phyloP scores from a whole-genome alignment of 2,329 filamentous ascomycete genomes.

The Exophiala aquamarina region DNA sequence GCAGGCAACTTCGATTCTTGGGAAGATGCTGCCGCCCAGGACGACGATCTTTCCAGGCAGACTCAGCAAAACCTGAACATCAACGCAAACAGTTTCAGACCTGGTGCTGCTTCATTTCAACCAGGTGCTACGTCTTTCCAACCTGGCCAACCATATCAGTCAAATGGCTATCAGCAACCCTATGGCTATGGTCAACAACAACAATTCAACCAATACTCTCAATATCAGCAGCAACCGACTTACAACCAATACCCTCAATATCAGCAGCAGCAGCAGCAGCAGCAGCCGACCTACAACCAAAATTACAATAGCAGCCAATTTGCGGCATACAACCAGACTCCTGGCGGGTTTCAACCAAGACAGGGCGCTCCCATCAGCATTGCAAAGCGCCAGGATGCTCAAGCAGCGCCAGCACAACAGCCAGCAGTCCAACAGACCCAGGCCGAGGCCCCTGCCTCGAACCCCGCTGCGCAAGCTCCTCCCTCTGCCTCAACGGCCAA shows the following conservation, averaged over 20 bases:
- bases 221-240: conserved; percentile 47
- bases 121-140: conserved; percentile 71
- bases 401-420: conserved; percentile 46
- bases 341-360: conserved; percentile 39
- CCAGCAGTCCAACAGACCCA: conserved; percentile 51
- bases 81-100: conserved; percentile 59
- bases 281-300: conserved; percentile 45
- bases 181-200: conserved; percentile 51
- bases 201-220: conserved; percentile 54
- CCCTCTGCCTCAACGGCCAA: conserved; percentile 34
- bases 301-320: conserved; percentile 48
- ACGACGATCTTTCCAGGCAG: conserved; percentile 74
- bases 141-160: conserved; percentile 67
- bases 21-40: conserved; percentile 79
- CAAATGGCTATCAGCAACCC: conserved; percentile 52
- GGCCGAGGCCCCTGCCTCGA: conserved; percentile 51
- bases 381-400: conserved; percentile 43
- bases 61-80: conserved; percentile 71
- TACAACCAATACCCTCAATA: conserved; percentile 48
- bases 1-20: conserved; percentile 83
- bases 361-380: conserved; percentile 47
- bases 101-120: conserved; percentile 69
- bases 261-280: conserved; percentile 32
- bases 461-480: conserved; percentile 33
- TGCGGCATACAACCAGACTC: conserved; percentile 42